phyloP scores from a whole-genome alignment of 2,329 filamentous ascomycete genomes.

The Colletotrichum eremochloae region DNA sequence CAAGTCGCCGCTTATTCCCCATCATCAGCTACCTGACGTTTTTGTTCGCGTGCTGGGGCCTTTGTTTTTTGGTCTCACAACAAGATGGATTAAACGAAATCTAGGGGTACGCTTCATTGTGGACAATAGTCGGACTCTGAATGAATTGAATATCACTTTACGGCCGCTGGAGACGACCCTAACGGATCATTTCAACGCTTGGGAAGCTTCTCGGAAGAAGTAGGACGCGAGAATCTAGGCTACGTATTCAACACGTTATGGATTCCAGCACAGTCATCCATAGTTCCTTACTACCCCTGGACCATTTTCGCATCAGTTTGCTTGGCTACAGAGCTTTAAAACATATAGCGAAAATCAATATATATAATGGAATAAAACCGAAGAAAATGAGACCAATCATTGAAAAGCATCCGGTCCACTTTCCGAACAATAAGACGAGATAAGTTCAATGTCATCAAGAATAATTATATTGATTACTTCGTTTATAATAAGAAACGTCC shows the following conservation, averaged over 20 bases:
- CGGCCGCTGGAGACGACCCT: constrained; percentile 4
- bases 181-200: neutral
- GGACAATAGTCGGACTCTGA: neutral
- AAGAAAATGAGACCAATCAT: no score
- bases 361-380: no score
- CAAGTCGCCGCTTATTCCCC: neutral
- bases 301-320: no score
- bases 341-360: no score
- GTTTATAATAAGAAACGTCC: neutral
- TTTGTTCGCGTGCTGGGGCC: neutral
- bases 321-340: no score
- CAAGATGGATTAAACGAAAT: constrained; percentile 3
- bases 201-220: neutral
- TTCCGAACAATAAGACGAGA: no score
- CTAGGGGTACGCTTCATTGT: neutral
- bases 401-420: no score
- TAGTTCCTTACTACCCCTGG: neutral
- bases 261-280: neutral
- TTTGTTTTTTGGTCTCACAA: neutral
- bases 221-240: neutral
- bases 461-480: neutral
- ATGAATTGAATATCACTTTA: neutral
- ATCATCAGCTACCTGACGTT: constrained; percentile 3
- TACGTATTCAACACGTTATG: neutral
- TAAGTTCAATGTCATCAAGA: no score